Percentiles rank a stretch among this genome's conserved stretches.
phyloP scores from a whole-genome alignment of 2,329 filamentous ascomycete genomes.

The Camptophora hylomeconis region DNA sequence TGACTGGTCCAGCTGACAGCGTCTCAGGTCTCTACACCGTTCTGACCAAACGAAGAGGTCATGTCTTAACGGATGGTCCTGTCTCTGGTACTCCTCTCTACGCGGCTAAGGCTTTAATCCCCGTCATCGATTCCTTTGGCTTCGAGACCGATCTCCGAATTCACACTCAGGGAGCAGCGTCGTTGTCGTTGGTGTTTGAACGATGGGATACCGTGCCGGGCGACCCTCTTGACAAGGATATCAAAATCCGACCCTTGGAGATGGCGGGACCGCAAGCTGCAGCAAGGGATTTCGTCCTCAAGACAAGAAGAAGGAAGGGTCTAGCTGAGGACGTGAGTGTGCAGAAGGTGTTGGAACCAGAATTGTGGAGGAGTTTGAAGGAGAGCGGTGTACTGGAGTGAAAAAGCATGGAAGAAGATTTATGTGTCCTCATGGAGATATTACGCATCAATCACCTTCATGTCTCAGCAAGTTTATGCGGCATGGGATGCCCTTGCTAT shows the following conservation, averaged over 20 bases:
- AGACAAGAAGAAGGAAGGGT: conserved; percentile 86
- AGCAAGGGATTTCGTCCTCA: conserved; percentile 89
- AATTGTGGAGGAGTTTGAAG: conserved; percentile 76
- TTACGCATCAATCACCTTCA: too few species aligned
- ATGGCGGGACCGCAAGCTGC: conserved; percentile 79
- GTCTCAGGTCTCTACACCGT: conserved; percentile 86
- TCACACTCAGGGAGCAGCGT: conserved; percentile 85
- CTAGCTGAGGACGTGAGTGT: conserved; percentile 91
- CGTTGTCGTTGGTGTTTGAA: conserved; percentile 85
- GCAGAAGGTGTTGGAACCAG: conserved; percentile 89
- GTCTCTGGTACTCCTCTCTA: conserved; percentile 92
- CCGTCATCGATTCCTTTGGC: conserved; percentile 93
- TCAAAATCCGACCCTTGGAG: conserved; percentile 71
- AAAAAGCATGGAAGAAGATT: too few species aligned
- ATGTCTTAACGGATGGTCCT: conserved; percentile 86
- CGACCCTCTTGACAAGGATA: conserved; percentile 80
- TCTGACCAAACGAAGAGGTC: conserved; percentile 72
- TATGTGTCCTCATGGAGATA: too few species aligned
- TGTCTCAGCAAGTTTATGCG: too few species aligned
- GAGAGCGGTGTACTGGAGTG: conserved; percentile 73
- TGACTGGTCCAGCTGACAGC: conserved; percentile 82
- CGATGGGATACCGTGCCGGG: conserved; percentile 92
- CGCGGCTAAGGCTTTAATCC: conserved; percentile 77
- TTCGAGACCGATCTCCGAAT: conserved; percentile 97
- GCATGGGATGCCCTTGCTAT: too few species aligned